Conservation (phyloP, 2,329 filamentous ascomycete species). For the Aureobasidium lini region DNA sequence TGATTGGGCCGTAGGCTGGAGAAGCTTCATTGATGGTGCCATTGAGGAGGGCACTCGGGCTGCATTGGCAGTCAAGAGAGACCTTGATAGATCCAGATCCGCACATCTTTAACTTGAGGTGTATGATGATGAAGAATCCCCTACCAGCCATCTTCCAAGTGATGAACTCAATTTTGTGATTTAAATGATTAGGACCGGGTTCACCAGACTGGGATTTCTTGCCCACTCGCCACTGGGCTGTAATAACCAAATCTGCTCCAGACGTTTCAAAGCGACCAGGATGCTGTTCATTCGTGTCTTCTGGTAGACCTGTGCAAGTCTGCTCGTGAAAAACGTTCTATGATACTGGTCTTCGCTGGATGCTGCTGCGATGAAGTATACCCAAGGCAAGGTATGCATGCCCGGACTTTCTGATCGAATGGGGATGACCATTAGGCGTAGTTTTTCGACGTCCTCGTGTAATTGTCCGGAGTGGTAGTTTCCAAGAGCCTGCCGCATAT, state of each 20-base stretch:
- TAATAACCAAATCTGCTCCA: conserved; percentile 30
- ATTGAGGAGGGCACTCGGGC: conserved; percentile 24
- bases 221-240: conserved; percentile 9
- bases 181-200: conserved; percentile 14
- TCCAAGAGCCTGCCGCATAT: background rate
- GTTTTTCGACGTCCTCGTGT: conserved; percentile 21
- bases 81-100: background rate
- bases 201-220: background rate
- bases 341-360: conserved; percentile 32
- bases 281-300: conserved; percentile 35
- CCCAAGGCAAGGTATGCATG: conserved; percentile 35
- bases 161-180: background rate
- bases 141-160: background rate
- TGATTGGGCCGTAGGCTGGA: conserved; percentile 31
- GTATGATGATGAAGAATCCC: background rate
- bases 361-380: conserved; percentile 35
- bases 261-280: conserved; percentile 27
- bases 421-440: conserved; percentile 25
- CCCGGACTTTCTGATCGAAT: conserved; percentile 27
- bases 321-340: conserved; percentile 29
- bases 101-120: background rate
- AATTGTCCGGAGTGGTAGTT: background rate
- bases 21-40: conserved; percentile 30
- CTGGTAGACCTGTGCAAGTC: conserved; percentile 26
- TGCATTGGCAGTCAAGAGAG: conserved; percentile 12